Percentiles rank a stretch among this genome's conserved stretches.
phyloP scores from a whole-genome alignment of 2,329 filamentous ascomycete species.

The Esteya vermicola region DNA sequence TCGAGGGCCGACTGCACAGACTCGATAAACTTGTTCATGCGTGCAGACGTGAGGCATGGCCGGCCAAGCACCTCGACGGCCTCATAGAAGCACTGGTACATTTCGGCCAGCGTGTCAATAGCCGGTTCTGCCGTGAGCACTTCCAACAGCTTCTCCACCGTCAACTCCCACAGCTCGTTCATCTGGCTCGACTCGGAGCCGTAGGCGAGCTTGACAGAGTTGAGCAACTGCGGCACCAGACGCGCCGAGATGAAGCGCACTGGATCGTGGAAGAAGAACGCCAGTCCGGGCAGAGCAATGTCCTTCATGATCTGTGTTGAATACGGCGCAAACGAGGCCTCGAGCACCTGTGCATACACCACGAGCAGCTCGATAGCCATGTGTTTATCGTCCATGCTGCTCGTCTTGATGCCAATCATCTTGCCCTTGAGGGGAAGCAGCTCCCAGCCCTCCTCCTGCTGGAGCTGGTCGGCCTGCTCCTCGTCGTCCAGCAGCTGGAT shows the following conservation, averaged over 20 bases:
- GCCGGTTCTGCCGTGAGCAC: slow-evolving; percentile 87
- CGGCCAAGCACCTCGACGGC: slow-evolving; percentile 88
- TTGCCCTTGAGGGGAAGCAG: slow-evolving; percentile 93
- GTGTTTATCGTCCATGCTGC: slow-evolving; percentile 93
- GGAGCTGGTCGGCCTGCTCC: slow-evolving; percentile 80
- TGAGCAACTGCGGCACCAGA: slow-evolving; percentile 82
- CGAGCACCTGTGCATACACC: slow-evolving; percentile 93
- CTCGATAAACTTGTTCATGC: slow-evolving; percentile 81
- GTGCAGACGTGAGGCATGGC: slow-evolving; percentile 59
- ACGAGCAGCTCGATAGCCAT: slow-evolving; percentile 98
- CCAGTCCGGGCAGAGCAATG: slow-evolving; percentile 82
- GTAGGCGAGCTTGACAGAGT: slow-evolving; percentile 86
- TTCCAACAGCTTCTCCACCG: slow-evolving; percentile 82
- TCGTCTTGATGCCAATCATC: slow-evolving; percentile 96
- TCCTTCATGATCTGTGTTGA: slow-evolving; percentile 91
- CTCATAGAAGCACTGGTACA: slow-evolving; percentile 99
- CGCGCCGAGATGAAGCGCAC: slow-evolving; percentile 92
- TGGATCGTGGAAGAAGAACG: slow-evolving; percentile 98
- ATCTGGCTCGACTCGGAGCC: slow-evolving; percentile 69
- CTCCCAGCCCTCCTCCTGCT: slow-evolving; percentile 96
- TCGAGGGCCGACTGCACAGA: slow-evolving; percentile 73
- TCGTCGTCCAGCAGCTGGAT: slow-evolving; percentile 94
- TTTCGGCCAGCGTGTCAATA: slow-evolving; percentile 91
- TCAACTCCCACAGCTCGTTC: slow-evolving; percentile 67
- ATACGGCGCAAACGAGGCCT: slow-evolving; percentile 81